A percentile compares a stretch with the other conserved stretches of the same genome.
These are phyloP conservation scores for Colletotrichum endophyticum DNA, from an alignment of 2,329 filamentous ascomycete genomes.

Conservation along the genomic window DNA sequence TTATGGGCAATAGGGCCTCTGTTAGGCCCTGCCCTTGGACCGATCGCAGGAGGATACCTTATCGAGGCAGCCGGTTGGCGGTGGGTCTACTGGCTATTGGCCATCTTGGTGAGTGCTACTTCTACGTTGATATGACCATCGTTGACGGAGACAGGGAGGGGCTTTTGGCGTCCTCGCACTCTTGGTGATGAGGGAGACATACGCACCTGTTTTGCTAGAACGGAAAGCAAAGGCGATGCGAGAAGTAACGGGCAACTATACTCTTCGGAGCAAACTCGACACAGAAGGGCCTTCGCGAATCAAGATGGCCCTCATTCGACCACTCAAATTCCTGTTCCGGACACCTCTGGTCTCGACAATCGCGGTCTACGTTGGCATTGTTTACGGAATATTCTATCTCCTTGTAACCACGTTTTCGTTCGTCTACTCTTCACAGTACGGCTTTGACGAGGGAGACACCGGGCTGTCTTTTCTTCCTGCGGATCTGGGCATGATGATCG, in stretches of 20 bases:
- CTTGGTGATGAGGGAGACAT: constrained; percentile 47
- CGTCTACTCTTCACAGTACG: constrained; percentile 56
- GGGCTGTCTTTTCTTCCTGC: constrained; percentile 61
- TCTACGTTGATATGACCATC: not conserved
- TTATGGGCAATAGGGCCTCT: constrained; percentile 54
- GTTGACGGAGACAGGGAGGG: constrained; percentile 25
- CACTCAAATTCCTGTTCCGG: constrained; percentile 57
- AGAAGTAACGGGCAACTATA: constrained; percentile 43
- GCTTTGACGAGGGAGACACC: constrained; percentile 47
- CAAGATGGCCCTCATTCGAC: constrained; percentile 45
- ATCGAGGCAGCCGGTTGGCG: constrained; percentile 46
- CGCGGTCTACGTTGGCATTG: constrained; percentile 57
- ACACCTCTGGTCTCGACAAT: constrained; percentile 57
- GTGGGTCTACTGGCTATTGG: constrained; percentile 55
- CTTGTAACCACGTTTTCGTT: constrained; percentile 60
- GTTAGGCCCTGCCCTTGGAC: constrained; percentile 52
- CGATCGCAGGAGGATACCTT: constrained; percentile 45
- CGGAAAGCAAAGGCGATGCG: constrained; percentile 44
- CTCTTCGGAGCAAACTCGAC: constrained; percentile 45
- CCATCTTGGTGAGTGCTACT: constrained; percentile 43
- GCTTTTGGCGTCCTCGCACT: constrained; percentile 38
- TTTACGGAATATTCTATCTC: constrained; percentile 61
- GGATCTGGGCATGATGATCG: constrained; percentile 48
- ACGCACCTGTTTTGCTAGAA: constrained; percentile 42
- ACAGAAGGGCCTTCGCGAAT: constrained; percentile 37